These are phyloP conservation scores for Cercospora zeina DNA, from an alignment of 2,329 filamentous ascomycete species.

Conservation along the genomic window DNA sequence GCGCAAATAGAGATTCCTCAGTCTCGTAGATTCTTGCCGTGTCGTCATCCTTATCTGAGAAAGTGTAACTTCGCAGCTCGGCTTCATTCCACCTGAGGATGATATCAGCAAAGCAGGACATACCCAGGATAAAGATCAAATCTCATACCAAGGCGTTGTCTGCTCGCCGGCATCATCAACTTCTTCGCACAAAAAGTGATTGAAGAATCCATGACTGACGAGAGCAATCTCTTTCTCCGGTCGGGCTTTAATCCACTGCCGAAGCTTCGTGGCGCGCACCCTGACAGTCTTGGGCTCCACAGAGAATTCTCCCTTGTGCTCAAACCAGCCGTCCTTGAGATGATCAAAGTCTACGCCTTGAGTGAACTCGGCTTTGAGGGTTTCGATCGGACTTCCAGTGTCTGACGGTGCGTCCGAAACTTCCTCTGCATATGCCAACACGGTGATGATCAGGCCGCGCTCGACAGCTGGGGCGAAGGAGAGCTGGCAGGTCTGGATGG, in stretches of 20 bases:
- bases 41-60: conserved; percentile 33
- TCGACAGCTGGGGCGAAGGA: conserved; percentile 33
- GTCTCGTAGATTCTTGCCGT: conserved; percentile 36
- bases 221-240: conserved; percentile 36
- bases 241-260: conserved; percentile 32
- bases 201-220: conserved; percentile 38
- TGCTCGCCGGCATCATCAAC: conserved; percentile 36
- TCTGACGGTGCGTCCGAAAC: conserved; percentile 33
- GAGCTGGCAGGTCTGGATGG: conserved; percentile 35
- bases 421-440: conserved; percentile 37
- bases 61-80: conserved; percentile 36
- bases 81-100: conserved; percentile 33
- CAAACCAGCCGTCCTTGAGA: conserved; percentile 33
- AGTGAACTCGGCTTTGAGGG: conserved; percentile 30
- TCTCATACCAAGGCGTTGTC: conserved; percentile 35
- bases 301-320: conserved; percentile 35
- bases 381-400: conserved; percentile 30
- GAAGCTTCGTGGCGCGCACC: conserved; percentile 32
- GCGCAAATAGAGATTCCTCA: conserved; percentile 25
- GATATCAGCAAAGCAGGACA: conserved; percentile 1
- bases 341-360: conserved; percentile 33
- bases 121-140: neutral
- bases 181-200: conserved; percentile 36
- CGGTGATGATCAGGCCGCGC: conserved; percentile 33
- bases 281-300: conserved; percentile 31